Evolutionary conservation across 1,284 basidiomycete species (phyloP), one percentile per base, ranked within the genome.

Genomic region (Trametes versicolor): DNA sequence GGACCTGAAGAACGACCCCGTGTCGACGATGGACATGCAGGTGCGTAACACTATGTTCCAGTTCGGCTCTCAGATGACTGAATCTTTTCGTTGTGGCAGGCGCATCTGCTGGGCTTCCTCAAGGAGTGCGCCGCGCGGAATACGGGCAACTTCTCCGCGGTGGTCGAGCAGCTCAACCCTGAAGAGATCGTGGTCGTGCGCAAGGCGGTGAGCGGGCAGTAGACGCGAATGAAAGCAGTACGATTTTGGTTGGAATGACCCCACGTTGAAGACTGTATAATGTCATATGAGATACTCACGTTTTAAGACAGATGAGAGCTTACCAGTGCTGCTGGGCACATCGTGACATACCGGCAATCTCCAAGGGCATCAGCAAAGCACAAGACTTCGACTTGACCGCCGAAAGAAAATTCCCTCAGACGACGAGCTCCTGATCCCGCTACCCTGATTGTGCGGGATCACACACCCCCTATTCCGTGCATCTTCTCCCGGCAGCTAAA

Each of bases 21-120:
- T 97, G 60, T 95, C 93, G 45, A 89, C 91, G 71, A 91, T 99
- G 76, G 94, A 98, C 72, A 88, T 98, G 81, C 89, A 89, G 79
- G 95, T 95, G 66, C 70, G 87, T 79, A 7, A 17, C 19, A n/a
- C n/a, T n/a, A 4, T 17, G 34, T 53, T 49, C 15, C 12, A n/a
- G 36, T 32, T 54, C 47, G 5, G 25, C 7, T 32, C 27, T 71
- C 47, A 13, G 10, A 32, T 54, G 75, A 70, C 34, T 34, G 23
- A 39, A 37, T 48, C 21, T 27, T 19, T 52, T 1, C 21, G 10
- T 23, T 21, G 12, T 17, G 15, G 17, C 48, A 54, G 93, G 83
- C 81, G 2, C 89, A 94, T 73, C 78, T 95, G 29, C 67, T 88
- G 12, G 75, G 81, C 1, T 94, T 95, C 76, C 81, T 96, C 73